Conservation (phyloP, 164 flowering plant species). For the Liquidambar formosana region DNA sequence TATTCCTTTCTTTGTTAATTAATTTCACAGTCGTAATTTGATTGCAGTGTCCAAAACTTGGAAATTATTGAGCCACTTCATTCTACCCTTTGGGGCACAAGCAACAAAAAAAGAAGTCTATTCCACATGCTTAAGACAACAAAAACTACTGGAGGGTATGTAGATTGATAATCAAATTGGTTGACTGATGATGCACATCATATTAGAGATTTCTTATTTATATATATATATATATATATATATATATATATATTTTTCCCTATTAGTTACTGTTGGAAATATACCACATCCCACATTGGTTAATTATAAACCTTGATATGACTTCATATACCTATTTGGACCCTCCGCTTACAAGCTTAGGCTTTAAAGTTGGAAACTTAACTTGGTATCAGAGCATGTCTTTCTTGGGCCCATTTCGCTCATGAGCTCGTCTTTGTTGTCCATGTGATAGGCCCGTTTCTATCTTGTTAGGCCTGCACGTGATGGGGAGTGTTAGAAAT, state of each 20-base stretch:
- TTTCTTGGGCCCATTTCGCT: too few relatives aligned
- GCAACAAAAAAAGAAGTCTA: constrained; percentile 85
- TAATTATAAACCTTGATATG: too few relatives aligned
- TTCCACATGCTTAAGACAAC: constrained; percentile 95
- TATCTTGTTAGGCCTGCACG: too few relatives aligned
- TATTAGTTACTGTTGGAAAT: not conserved
- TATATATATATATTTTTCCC: not conserved
- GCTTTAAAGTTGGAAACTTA: too few relatives aligned
- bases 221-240: too few relatives aligned
- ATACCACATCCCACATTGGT: too few relatives aligned
- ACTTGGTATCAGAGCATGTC: too few relatives aligned
- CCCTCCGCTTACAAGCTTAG: too few relatives aligned
- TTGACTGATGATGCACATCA: constrained; percentile 3
- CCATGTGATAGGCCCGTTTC: too few relatives aligned
- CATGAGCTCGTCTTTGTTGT: too few relatives aligned
- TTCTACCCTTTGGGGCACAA: constrained; percentile 71
- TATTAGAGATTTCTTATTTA: not conserved
- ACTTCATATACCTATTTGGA: too few relatives aligned
- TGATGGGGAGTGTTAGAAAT: too few relatives aligned
- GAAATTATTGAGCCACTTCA: constrained; percentile 91
- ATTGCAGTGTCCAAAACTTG: constrained; percentile 84
- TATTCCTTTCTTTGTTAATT: not conserved
- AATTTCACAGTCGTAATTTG: constrained; percentile 3
- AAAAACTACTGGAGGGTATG: constrained; percentile 91
- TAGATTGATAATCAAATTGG: not conserved